Base-by-base conservation (phyloP, 148 eudicot species). In the Bassia scoparia region DNA sequence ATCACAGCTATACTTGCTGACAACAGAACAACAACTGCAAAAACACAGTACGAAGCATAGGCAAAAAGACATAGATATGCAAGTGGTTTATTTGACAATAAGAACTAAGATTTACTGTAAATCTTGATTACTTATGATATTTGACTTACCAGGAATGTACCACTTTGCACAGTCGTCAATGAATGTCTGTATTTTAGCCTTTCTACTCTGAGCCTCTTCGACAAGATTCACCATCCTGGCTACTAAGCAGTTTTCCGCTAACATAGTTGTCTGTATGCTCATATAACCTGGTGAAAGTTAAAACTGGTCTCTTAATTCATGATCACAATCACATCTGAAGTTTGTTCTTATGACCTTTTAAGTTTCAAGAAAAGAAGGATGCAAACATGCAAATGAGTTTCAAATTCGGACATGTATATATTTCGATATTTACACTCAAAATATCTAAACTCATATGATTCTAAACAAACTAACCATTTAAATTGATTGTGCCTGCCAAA, bases 401-500 rank as follows among this genome's bases (percentile, higher is more conserved):
- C 5, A 16, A 49, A 49, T 8, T 41, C 12, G 1, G 46, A 41
- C 53, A 7, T 12, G 4, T 0, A 15, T 15, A 15, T 15, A 2
- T 50, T 50, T 20, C n/a, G n/a, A n/a, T n/a, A n/a, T n/a, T n/a
- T n/a, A n/a, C n/a, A n/a, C n/a, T n/a, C n/a, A n/a, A n/a, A n/a
- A n/a, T n/a, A n/a, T n/a, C n/a, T n/a, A n/a, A n/a, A n/a, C n/a
- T n/a, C n/a, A n/a, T n/a, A 33, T 20, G 24, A 7, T 62, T 7
- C 43, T 20, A 26, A 27, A 53, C 56, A 62, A 61, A 76, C 71
- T 63, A 68, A 82, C 82, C 85, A 38, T 76, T 82, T 24, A 82
- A 69, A 69, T 73, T 83, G 67, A 83, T 83, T 23, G 83, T 71
- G 30, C 89, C 89, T 12, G 89, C 89, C 85, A 79, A 81, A 76